Base-by-base conservation (phyloP, 2,329 filamentous ascomycete species). In the Fusarium sororula region DNA sequence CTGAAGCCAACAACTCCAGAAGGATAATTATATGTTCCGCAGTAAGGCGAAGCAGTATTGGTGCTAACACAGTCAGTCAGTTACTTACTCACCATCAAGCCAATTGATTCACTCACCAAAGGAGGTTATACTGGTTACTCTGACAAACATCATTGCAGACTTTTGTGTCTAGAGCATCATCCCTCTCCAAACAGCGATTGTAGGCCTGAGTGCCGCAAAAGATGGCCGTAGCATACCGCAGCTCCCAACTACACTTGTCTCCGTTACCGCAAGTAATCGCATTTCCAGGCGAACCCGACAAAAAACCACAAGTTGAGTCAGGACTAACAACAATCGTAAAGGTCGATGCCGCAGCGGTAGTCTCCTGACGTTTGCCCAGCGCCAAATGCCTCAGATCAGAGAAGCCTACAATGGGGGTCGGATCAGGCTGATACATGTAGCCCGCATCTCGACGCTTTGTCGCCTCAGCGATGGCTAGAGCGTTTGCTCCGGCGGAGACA, bases 81-180 rank as follows among this genome's bases (percentile, higher is more conserved):
- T 32, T 0, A 4, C 3, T 24, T 7, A 8, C 6, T 12, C 14
- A 6, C 22, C 24, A 0, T 9, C 3, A n/a, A 41, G 3, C 22
- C 1, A 13, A 30, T 8, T 35, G 32, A 32, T 35, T 35, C 0
- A 35, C 71, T 54, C 24, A 74, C 72, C 72, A 74, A 14, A 68
- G 63, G 14, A 74, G 72, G 17, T 74, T 69, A 35, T 50, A 74
- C 10, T 32, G 10, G 55, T 74, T 74, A 17, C 61, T 68, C 30
- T 74, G 67, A 17, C 71, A 74, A 14, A 74, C 67, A 18, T 74
- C 72, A 26, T 69, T 22, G 18, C 72, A 74, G 13, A 63, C 13
- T 7, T 61, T 56, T 1, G 71, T 56, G 20, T 74, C 30, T 0
- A 51, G 18, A 20, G 64, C 63, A 1, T 62, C 45, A 2, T 38